phyloP scores from a whole-genome alignment of 306 rosid species.

The Lablab purpureus region DNA sequence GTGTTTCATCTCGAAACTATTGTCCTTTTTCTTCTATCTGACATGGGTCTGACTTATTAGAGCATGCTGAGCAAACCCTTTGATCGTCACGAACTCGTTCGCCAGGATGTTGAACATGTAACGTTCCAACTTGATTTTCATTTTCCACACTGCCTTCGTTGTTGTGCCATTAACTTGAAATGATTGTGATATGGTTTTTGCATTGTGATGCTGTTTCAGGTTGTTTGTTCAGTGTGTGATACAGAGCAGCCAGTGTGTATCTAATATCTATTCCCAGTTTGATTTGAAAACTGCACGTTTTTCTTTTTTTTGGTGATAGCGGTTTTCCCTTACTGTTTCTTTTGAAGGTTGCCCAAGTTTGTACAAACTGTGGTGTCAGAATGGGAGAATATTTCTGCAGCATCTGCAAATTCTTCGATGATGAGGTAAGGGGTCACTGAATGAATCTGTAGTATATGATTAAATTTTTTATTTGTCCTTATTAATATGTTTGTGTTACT shows the following conservation, averaged over 20 bases:
- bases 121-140: conserved; percentile 3
- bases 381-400: conserved; percentile 97
- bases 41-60: conserved; percentile 57
- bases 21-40: conserved; percentile 39
- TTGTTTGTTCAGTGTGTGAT: conserved; percentile 92
- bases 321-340: conserved; percentile 6
- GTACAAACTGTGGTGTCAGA: conserved; percentile 90
- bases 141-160: background rate
- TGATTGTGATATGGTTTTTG: conserved; percentile 17
- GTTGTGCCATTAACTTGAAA: conserved; percentile 9
- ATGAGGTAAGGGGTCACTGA: conserved; percentile 67
- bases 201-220: conserved; percentile 62
- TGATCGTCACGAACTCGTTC: conserved; percentile 86
- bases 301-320: background rate
- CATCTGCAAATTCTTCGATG: conserved; percentile 91
- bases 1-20: conserved; percentile 9
- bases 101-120: conserved; percentile 79
- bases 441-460: conserved; percentile 32
- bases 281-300: background rate
- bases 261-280: conserved; percentile 30
- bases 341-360: conserved; percentile 78
- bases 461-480: background rate
- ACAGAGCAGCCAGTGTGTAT: conserved; percentile 90
- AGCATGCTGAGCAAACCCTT: conserved; percentile 65
- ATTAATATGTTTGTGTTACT: conserved; percentile 35